Conservation (phyloP, 2,329 filamentous ascomycete genomes). For the Monilinia vaccinii-corymbosi region DNA sequence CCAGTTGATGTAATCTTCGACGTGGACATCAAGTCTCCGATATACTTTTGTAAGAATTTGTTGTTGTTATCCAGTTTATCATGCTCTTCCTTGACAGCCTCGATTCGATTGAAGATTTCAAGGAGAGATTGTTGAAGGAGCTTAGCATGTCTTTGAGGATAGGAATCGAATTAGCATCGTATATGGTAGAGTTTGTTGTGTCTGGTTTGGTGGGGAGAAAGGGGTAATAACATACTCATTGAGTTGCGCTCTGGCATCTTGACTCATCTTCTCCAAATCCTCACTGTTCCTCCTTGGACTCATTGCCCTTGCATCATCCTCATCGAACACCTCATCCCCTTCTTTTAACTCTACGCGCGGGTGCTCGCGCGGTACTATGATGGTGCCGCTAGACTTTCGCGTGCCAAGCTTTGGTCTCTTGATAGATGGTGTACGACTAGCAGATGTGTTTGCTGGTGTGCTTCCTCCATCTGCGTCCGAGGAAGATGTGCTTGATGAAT, state of each 20-base stretch:
- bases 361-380: slow-evolving; percentile 72
- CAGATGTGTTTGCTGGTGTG: slow-evolving; percentile 8
- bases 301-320: slow-evolving; percentile 88
- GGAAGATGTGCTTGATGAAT: slow-evolving; percentile 8
- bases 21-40: slow-evolving; percentile 89
- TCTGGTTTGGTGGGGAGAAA: no score
- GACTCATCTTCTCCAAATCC: slow-evolving; percentile 79
- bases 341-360: slow-evolving; percentile 64
- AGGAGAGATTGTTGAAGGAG: slow-evolving; percentile 81
- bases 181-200: neutral
- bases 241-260: slow-evolving; percentile 64
- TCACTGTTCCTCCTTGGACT: slow-evolving; percentile 85
- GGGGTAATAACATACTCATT: slow-evolving; percentile 37
- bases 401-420: slow-evolving; percentile 58
- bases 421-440: slow-evolving; percentile 8
- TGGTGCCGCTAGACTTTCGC: slow-evolving; percentile 72
- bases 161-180: slow-evolving; percentile 2
- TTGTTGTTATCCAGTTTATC: slow-evolving; percentile 96
- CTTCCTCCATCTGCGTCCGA: slow-evolving; percentile 9
- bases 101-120: slow-evolving; percentile 85
- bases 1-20: slow-evolving; percentile 55
- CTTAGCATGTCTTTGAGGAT: slow-evolving; percentile 66
- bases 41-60: slow-evolving; percentile 95
- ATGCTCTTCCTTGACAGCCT: slow-evolving; percentile 88
- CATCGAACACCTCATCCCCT: slow-evolving; percentile 58